Evolutionary conservation across 805 yeast genomes (phyloP), one percentile per base, ranked within the genome.

Genomic region (Monosporozyma unispora): DNA sequence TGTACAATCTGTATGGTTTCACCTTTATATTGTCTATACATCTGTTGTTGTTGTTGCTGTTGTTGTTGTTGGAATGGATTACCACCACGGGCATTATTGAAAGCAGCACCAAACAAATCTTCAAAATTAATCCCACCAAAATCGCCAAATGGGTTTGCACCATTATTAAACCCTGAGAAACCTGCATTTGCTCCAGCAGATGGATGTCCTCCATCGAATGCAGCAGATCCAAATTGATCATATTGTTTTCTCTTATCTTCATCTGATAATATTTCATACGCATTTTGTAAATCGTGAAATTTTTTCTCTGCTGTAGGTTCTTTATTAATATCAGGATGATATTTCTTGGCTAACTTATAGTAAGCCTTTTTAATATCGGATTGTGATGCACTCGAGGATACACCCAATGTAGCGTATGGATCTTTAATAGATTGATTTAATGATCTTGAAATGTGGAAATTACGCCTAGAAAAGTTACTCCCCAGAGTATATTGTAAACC

Each of bases 281-380:
- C 95, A 55, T 86, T 93, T 63, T 91, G 98, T 55, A 93, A 78
- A 60, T 86, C 87, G 62, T 93, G 98, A 71, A 93, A 93, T 66
- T 81, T 81, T 62, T 80, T 79, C 59, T 91, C 96, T 0, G 98
- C 93, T 18, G 78, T 91, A 23, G 79, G 78, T 54, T 87, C 96
- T 68, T 91, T 93, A 68, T 91, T 93, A 43, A 93, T 87, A 71
- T 93, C 99, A 0, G 99, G 99, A 68, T 93, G 99, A 67, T 74
- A 89, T 66, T 91, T 79, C 68, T 93, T 93, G 14, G 97, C 99
- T 54, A 93, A 72, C 61, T 88, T 84, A 66, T 89, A 89, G 70
- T 93, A 93, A 2, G 96, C 91, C 68, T 90, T 90, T 68, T 93
- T 93, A 69, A 93, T 93, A 19, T 89, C 95, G n/a, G 87, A 76